Conservation (phyloP, 1,284 basidiomycete species). For the Sanghuangporus weigelae region DNA sequence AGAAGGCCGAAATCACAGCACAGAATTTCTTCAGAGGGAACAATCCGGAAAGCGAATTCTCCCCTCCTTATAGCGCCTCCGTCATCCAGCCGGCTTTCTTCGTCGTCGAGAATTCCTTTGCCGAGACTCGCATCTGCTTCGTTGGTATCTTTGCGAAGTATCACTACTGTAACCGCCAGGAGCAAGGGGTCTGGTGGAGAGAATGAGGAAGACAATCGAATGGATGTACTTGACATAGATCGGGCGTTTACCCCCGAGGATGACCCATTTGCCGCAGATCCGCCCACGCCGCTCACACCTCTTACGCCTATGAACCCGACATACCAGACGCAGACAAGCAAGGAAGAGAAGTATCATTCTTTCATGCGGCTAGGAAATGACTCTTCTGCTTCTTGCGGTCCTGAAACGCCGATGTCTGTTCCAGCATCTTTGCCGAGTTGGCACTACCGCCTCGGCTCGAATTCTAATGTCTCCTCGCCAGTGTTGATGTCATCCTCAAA, state of each 20-base stretch:
- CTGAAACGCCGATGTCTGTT: conserved; percentile 1
- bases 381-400: neutral
- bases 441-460: neutral
- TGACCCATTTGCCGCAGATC: conserved; percentile 16
- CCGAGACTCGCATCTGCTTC: conserved; percentile 11
- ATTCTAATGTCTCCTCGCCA: conserved; percentile 7
- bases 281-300: conserved; percentile 3
- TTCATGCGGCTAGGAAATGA: conserved; percentile 12
- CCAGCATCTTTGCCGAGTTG: conserved; percentile 6
- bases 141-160: conserved; percentile 11
- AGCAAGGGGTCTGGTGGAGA: neutral
- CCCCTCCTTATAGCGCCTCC: neutral
- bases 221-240: conserved; percentile 4
- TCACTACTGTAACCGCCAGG: conserved; percentile 5
- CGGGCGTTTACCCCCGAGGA: conserved; percentile 12
- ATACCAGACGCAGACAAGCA: neutral
- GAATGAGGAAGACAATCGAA: neutral
- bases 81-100: neutral
- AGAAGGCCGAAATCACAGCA: neutral
- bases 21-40: neutral
- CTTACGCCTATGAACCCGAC: conserved; percentile 4
- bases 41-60: neutral
- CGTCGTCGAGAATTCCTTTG: neutral
- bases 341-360: conserved; percentile 1
- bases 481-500: neutral